Conservation (phyloP, 768 basidiomycete species). For the Leccinum aurantiacum region DNA sequence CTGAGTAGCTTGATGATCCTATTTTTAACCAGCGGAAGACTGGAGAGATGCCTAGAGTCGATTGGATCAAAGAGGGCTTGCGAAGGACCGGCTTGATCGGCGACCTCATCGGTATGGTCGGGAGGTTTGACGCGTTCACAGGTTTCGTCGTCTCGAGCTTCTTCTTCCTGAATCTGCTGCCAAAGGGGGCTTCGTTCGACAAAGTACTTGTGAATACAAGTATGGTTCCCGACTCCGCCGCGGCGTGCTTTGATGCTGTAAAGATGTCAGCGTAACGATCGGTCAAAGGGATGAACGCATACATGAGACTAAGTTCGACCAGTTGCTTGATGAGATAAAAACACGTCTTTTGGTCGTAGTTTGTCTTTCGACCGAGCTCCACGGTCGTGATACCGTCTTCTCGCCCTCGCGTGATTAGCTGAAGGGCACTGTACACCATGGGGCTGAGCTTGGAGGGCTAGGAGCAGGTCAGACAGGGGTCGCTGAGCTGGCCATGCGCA, state of each 20-base stretch:
- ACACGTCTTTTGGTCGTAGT: constrained; percentile 87
- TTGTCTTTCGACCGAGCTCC: constrained; percentile 71
- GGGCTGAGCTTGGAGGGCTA: constrained; percentile 80
- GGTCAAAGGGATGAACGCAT: constrained; percentile 27
- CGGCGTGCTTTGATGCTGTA: constrained; percentile 72
- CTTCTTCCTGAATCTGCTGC: constrained; percentile 74
- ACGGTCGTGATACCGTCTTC: constrained; percentile 77
- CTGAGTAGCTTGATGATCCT: constrained; percentile 73
- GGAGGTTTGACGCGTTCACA: constrained; percentile 13
- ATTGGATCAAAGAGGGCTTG: constrained; percentile 66
- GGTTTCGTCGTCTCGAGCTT: constrained; percentile 40
- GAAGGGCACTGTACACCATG: constrained; percentile 82
- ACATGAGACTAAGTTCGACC: constrained; percentile 73
- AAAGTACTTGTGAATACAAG: constrained; percentile 83
- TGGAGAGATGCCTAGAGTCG: constrained; percentile 75
- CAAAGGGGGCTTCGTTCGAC: constrained; percentile 74
- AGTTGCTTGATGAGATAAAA: constrained; percentile 83
- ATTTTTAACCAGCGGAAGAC: constrained; percentile 65
- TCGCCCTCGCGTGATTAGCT: constrained; percentile 79
- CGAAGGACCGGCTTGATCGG: constrained; percentile 17
- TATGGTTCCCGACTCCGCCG: constrained; percentile 73
- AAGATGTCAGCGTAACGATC: constrained; percentile 2
- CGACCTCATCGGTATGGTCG: constrained; percentile 24
- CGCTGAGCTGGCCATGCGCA: constrained; percentile 5
- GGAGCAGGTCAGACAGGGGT: constrained; percentile 8